phyloP scores from a whole-genome alignment of 768 basidiomycete species.

The Amanita pallidorosea region DNA sequence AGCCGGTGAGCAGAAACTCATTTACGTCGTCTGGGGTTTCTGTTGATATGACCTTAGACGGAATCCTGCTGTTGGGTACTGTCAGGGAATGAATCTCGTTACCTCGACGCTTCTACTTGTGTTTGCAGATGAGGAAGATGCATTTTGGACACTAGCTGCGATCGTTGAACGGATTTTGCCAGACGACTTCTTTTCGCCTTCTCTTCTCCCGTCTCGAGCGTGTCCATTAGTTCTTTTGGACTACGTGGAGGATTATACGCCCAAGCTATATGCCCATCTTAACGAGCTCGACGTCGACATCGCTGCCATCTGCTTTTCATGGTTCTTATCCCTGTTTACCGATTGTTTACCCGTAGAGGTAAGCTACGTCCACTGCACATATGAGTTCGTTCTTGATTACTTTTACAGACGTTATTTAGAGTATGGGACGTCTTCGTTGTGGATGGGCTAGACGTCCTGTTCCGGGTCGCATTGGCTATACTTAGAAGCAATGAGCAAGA shows the following conservation, averaged over 20 bases:
- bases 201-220: conserved; percentile 83
- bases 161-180: conserved; percentile 87
- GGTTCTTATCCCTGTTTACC: conserved; percentile 95
- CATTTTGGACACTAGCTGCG: conserved; percentile 89
- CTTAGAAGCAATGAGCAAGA: conserved; percentile 78
- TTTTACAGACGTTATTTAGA: conserved; percentile 73
- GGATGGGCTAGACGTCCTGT: conserved; percentile 85
- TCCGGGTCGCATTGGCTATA: conserved; percentile 83
- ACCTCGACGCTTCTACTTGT: conserved; percentile 90
- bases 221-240: conserved; percentile 88
- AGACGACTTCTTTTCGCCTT: conserved; percentile 88
- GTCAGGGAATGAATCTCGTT: conserved; percentile 92
- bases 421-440: conserved; percentile 96
- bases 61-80: conserved; percentile 88
- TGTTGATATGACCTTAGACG: conserved; percentile 39
- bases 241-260: conserved; percentile 69
- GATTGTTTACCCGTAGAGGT: conserved; percentile 95
- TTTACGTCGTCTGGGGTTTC: neutral
- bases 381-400: conserved; percentile 1
- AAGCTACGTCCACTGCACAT: conserved; percentile 10
- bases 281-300: conserved; percentile 79
- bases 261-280: conserved; percentile 69
- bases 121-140: conserved; percentile 92
- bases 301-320: conserved; percentile 93
- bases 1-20: conserved; percentile 62